phyloP scores from a whole-genome alignment of 1,139 yeast species.

The Blastobotrys ciferrii region DNA sequence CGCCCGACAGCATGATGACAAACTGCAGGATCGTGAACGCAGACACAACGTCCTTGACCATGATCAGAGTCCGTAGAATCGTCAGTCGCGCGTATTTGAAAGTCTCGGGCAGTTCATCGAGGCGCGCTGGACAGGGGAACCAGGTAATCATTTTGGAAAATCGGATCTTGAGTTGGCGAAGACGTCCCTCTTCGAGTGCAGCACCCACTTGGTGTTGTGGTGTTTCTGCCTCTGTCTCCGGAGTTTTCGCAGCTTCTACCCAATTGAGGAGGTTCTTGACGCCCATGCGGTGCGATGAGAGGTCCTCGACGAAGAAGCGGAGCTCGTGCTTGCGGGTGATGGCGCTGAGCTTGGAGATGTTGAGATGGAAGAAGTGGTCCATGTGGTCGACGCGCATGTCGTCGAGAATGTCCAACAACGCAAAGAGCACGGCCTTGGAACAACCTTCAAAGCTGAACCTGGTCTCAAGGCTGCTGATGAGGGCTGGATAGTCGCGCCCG shows the following conservation, averaged over 20 bases:
- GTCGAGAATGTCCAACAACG: constrained; percentile 20
- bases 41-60: constrained; percentile 25
- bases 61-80: constrained; percentile 23
- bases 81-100: constrained; percentile 25
- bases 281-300: constrained; percentile 18
- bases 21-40: constrained; percentile 33
- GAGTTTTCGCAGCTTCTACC: constrained; percentile 13
- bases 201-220: neutral
- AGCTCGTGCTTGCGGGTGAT: constrained; percentile 22
- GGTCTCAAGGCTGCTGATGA: neutral
- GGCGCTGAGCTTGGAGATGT: constrained; percentile 9
- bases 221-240: neutral
- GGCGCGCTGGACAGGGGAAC: constrained; percentile 19
- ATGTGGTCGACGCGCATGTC: constrained; percentile 22
- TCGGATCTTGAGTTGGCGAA: constrained; percentile 1
- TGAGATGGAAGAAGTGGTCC: constrained; percentile 15
- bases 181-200: neutral
- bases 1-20: constrained; percentile 21
- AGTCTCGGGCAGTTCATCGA: constrained; percentile 26
- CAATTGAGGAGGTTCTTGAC: constrained; percentile 23
- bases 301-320: constrained; percentile 24
- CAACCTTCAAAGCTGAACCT: neutral
- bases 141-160: constrained; percentile 15
- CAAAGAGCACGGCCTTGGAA: constrained; percentile 8
- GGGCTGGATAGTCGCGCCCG: neutral